phyloP scores from a whole-genome alignment of 1,284 basidiomycete genomes.

The Lentinula novae-zelandiae region DNA sequence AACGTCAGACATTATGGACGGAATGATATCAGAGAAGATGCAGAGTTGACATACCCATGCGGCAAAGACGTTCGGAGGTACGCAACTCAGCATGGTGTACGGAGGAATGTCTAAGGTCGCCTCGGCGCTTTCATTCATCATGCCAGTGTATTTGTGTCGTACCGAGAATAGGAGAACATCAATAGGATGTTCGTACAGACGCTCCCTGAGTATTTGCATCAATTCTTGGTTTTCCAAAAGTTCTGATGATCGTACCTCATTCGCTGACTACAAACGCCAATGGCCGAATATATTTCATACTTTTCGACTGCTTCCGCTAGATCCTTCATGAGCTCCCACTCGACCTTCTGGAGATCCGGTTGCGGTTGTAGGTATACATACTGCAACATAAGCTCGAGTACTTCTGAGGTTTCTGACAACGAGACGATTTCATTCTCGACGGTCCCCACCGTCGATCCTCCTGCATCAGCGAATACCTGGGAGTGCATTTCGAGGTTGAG shows the following conservation, averaged over 20 bases:
- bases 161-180: conserved; percentile 14
- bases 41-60: conserved; percentile 14
- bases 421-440: conserved; percentile 16
- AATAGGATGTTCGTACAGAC: conserved; percentile 12
- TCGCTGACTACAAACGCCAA: conserved; percentile 21
- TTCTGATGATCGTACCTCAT: conserved; percentile 13
- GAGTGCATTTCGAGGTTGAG: conserved; percentile 23
- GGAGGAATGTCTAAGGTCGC: conserved; percentile 13
- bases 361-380: conserved; percentile 23
- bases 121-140: conserved; percentile 16
- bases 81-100: conserved; percentile 13
- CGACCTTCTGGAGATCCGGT: conserved; percentile 16
- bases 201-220: conserved; percentile 7
- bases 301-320: conserved; percentile 30
- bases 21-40: too few relatives aligned
- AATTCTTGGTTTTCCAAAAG: not conserved
- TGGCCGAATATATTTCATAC: conserved; percentile 26
- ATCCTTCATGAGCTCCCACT: conserved; percentile 15
- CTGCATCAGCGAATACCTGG: conserved; percentile 22
- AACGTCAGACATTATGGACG: not conserved
- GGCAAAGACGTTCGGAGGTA: conserved; percentile 13
- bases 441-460: conserved; percentile 8
- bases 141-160: conserved; percentile 14
- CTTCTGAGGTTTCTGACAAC: conserved; percentile 19
- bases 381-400: conserved; percentile 23